Evolutionary conservation across 306 rosid species (phyloP), one percentile per base, ranked within the genome.

Genomic region (Vicia villosa): DNA sequence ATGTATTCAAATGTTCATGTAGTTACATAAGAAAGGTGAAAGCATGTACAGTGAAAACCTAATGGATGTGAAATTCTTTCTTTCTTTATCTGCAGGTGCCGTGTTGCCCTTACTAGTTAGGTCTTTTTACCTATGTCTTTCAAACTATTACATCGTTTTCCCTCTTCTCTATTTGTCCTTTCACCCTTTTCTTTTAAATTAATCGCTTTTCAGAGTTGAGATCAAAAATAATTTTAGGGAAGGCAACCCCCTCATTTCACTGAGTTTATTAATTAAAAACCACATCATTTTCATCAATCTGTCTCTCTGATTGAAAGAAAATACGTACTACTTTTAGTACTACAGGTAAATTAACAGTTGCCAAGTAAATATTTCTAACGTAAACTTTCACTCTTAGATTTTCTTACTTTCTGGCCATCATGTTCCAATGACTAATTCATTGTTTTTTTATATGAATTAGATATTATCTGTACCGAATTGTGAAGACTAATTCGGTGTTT

Each of bases 41-140:
- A 75, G 76, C 47, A 78, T 60, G 80, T 74, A 78, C 84, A 68
- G 72, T 76, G 79, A 58, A 79, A 75, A 66, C 70, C 75, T 74
- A 80, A 76, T 74, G 58, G 79, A 83, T 71, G 77, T 83, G 82
- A 74, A 84, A 69, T 87, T 72, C 70, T 77, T 72, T 71, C 77
- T 70, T 77, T 37, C 21, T 49, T 19, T 50, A 22, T 17, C 6
- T 49, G 56, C 56, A 49, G 56, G 56, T 47, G 55, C 55, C 55
- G 55, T 47, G 55, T 47, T 34, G 10, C 38, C 10, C 38, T 34
- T 10, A 30, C 36, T 28, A 73, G 57, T 68, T 21, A 52, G 32
- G 15, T 52, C 59, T 52, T 52, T 75, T 72, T 65, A 60, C 62
- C 79, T 83, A 80, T 82, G 83, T 76, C 66, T 79, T 67, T 66